Conservation (phyloP, 1,284 basidiomycete genomes). For the Tremellales sp. region DNA sequence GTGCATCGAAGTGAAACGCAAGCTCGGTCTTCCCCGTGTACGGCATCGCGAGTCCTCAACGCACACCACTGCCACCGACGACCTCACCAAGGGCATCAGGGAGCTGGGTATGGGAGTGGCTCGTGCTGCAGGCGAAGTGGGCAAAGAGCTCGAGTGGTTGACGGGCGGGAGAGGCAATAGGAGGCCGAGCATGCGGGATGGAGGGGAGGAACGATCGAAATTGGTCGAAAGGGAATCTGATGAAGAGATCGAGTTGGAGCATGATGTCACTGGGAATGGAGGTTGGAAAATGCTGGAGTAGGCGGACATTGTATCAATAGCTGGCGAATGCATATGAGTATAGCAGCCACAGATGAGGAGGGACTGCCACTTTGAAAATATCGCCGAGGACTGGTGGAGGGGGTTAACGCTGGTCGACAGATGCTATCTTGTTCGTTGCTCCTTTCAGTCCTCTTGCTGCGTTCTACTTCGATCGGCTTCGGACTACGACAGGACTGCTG, state of each 20-base stretch:
- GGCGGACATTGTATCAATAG: no score
- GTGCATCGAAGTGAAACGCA: conserved; percentile 62
- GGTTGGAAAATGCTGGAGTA: conserved; percentile 1
- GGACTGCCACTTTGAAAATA: no score
- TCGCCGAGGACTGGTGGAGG: no score
- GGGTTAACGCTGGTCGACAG: no score
- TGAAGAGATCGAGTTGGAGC: background rate
- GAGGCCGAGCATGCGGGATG: background rate
- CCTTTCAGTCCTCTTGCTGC: no score
- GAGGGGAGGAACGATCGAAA: background rate
- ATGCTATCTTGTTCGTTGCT: no score
- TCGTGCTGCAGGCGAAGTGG: background rate
- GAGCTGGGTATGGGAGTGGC: conserved; percentile 1
- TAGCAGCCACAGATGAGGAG: no score
- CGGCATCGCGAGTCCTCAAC: background rate
- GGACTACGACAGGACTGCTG: no score
- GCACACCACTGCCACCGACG: background rate
- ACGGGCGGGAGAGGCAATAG: background rate
- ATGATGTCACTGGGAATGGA: background rate
- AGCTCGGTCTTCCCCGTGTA: background rate
- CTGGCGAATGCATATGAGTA: no score
- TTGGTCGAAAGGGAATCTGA: background rate
- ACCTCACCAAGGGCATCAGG: background rate
- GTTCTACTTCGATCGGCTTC: no score
- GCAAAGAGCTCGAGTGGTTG: background rate